Conservation (phyloP, 805 yeast genomes). For the Saccharomycopsis sp. region DNA sequence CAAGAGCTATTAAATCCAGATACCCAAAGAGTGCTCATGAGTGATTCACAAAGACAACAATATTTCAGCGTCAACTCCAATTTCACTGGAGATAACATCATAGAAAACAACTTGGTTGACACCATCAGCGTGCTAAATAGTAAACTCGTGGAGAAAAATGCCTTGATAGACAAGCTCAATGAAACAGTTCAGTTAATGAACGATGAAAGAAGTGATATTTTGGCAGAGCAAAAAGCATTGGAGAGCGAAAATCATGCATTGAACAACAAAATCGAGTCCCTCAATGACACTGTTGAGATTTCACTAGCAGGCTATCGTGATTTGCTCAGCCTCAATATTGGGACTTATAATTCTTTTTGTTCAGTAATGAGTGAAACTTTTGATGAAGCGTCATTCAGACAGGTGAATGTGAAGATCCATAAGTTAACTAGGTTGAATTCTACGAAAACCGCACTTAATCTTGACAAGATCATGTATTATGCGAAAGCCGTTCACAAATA, state of each 20-base stretch:
- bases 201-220: not conserved
- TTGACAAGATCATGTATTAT: conserved; percentile 12
- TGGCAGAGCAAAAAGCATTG: conserved; percentile 3
- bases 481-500: conserved; percentile 14
- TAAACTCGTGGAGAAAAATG: conserved; percentile 10
- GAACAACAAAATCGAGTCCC: not conserved
- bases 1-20: not conserved
- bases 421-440: conserved; percentile 6
- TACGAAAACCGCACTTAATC: conserved; percentile 5
- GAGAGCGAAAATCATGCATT: not conserved
- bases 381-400: conserved; percentile 7
- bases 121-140: conserved; percentile 7
- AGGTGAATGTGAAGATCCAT: conserved; percentile 9
- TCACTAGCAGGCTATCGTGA: conserved; percentile 3
- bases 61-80: conserved; percentile 11
- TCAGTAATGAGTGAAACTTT: conserved; percentile 4
- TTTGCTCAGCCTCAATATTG: conserved; percentile 9
- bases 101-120: conserved; percentile 13
- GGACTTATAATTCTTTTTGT: conserved; percentile 1
- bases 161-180: conserved; percentile 6
- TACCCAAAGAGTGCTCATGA: not conserved
- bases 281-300: conserved; percentile 1
- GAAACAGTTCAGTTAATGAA: not conserved
- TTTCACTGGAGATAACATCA: conserved; percentile 4
- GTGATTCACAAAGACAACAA: too few relatives aligned